These are phyloP conservation scores for Pestalotiopsis sp. DNA, from an alignment of 2,329 filamentous ascomycete genomes.

Conservation along the genomic window DNA sequence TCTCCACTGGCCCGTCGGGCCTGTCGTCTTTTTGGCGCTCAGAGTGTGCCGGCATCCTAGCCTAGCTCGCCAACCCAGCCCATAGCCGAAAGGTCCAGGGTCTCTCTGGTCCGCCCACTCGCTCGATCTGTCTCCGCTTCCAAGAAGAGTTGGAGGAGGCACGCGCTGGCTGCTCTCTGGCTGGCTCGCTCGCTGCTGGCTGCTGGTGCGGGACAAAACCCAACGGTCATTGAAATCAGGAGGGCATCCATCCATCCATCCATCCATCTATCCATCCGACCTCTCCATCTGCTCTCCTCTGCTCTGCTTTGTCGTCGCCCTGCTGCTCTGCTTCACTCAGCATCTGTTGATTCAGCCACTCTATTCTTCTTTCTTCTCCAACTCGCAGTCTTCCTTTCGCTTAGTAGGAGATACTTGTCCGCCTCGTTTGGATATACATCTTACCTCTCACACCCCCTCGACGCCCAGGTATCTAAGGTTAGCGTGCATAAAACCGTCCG, in stretches of 20 bases:
- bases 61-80: background rate
- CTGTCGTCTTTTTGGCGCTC: constrained; percentile 7
- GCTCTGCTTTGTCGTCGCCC: background rate
- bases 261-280: background rate
- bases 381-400: constrained; percentile 13
- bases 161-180: background rate
- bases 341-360: background rate
- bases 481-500: background rate
- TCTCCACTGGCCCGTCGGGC: constrained; percentile 7
- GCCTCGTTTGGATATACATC: background rate
- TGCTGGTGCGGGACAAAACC: constrained; percentile 9
- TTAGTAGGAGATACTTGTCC: background rate
- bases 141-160: background rate
- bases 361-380: constrained; percentile 15
- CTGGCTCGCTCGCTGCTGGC: background rate
- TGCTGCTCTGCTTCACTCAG: background rate
- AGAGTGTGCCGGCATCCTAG: constrained; percentile 9
- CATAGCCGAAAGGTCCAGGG: constrained; percentile 1
- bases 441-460: background rate
- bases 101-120: background rate
- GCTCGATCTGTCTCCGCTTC: constrained; percentile 4
- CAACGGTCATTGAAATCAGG: constrained; percentile 6
- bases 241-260: background rate
- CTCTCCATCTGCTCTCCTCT: background rate
- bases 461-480: background rate